Evolutionary conservation across 1,284 basidiomycete species (phyloP).

Genomic region (Irpex sp.): DNA sequence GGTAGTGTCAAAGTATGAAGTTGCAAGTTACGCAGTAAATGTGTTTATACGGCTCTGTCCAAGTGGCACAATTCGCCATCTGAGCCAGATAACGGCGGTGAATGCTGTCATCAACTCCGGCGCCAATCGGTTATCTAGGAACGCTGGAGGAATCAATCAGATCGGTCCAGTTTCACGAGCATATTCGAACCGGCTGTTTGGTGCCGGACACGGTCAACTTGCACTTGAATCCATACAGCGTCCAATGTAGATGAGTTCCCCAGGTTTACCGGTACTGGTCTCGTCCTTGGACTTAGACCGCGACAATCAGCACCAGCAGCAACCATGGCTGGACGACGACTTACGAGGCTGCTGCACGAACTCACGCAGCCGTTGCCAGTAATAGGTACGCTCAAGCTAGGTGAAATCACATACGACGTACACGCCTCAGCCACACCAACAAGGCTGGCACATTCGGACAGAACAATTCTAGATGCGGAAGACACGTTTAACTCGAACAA

Average conservation of each 20-base stretch:
- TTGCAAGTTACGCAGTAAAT: background rate
- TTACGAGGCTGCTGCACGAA: slow-evolving; percentile 43
- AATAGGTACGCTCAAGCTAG: slow-evolving; percentile 55
- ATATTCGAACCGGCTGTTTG: background rate
- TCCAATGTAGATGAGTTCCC: background rate
- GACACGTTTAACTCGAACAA: slow-evolving; percentile 53
- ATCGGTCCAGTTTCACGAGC: background rate
- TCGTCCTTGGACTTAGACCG: background rate
- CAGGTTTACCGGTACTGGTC: background rate
- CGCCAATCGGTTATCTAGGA: too few relatives aligned
- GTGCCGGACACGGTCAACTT: background rate
- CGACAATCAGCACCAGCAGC: background rate
- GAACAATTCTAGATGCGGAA: slow-evolving; percentile 42
- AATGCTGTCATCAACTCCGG: background rate
- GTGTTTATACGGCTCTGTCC: background rate
- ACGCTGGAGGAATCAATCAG: background rate
- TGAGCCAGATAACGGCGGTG: background rate
- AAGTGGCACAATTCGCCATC: background rate
- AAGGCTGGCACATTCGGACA: slow-evolving; percentile 40
- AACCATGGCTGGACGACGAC: slow-evolving; percentile 35
- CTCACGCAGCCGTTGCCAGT: slow-evolving; percentile 36
- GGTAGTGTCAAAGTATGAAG: background rate
- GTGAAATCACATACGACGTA: slow-evolving; percentile 53
- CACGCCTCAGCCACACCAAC: slow-evolving; percentile 43
- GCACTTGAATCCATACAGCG: background rate